phyloP scores from a whole-genome alignment of 2,329 filamentous ascomycete genomes.

The Fusarium duplospermum region DNA sequence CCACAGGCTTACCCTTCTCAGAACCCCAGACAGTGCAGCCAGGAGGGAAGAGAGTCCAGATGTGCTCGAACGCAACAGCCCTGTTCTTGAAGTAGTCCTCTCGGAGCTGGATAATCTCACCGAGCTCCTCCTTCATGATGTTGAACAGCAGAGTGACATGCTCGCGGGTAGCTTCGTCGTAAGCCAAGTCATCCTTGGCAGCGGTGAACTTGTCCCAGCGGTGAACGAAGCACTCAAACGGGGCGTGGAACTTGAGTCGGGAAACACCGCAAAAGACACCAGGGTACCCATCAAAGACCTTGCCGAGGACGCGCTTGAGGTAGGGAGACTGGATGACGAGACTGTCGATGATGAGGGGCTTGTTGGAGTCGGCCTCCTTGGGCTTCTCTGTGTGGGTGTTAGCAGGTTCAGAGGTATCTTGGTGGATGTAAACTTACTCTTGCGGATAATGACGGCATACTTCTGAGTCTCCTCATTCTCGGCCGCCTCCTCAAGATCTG shows the following conservation, averaged over 20 bases:
- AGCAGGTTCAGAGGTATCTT: neutral
- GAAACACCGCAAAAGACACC: slow-evolving; percentile 69
- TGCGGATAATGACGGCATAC: slow-evolving; percentile 70
- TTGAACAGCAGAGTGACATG: slow-evolving; percentile 61
- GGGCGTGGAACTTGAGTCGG: slow-evolving; percentile 69
- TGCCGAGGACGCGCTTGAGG: slow-evolving; percentile 66
- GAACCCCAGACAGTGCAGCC: slow-evolving; percentile 55
- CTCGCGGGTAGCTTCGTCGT: slow-evolving; percentile 56
- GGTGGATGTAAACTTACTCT: slow-evolving; percentile 49
- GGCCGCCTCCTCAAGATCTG: slow-evolving; percentile 65
- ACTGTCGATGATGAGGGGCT: slow-evolving; percentile 70
- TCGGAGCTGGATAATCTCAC: slow-evolving; percentile 60
- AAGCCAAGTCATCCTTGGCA: slow-evolving; percentile 53
- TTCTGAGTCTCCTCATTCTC: slow-evolving; percentile 72
- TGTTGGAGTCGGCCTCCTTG: slow-evolving; percentile 68
- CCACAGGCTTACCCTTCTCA: slow-evolving; percentile 53
- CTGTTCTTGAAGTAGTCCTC: slow-evolving; percentile 64
- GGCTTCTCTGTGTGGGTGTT: slow-evolving; percentile 46
- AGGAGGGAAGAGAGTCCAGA: slow-evolving; percentile 66
- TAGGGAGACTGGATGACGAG: slow-evolving; percentile 73
- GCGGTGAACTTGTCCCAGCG: slow-evolving; percentile 66
- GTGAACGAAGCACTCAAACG: slow-evolving; percentile 74
- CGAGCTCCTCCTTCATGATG: slow-evolving; percentile 63
- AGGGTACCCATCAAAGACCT: slow-evolving; percentile 68
- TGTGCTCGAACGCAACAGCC: slow-evolving; percentile 64